Evolutionary conservation across 495 filamentous ascomycete species (phyloP).

Genomic region (Podospora fimiseda): DNA sequence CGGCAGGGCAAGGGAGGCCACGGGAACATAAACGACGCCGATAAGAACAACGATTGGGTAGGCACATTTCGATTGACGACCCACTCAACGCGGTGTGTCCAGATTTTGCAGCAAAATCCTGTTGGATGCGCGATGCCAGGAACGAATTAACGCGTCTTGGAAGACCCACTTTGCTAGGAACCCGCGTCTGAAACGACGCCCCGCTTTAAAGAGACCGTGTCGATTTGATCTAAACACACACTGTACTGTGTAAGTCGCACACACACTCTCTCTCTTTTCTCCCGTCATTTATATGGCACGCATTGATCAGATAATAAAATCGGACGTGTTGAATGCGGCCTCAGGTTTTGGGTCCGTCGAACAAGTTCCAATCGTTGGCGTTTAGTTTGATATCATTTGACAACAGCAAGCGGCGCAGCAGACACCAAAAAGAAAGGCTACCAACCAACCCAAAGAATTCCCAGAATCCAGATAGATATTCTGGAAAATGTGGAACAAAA

Average conservation of each 20-base stretch:
- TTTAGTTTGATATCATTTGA: background rate
- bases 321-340: too few species aligned
- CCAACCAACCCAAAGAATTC: too few species aligned
- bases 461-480: too few species aligned
- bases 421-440: too few species aligned
- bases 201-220: conserved; percentile 2
- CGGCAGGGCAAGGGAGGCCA: background rate
- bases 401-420: background rate
- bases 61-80: too few species aligned
- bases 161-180: background rate
- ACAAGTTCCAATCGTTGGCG: background rate
- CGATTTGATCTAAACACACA: background rate
- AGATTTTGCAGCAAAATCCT: background rate
- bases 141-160: conserved; percentile 7
- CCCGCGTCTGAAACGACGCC: conserved; percentile 1
- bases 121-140: background rate
- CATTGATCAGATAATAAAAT: too few species aligned
- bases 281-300: background rate
- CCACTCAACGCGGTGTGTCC: background rate
- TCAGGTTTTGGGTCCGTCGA: too few species aligned
- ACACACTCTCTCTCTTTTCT: background rate
- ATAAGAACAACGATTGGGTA: too few species aligned
- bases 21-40: background rate
- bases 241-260: background rate
- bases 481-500: background rate